phyloP scores from a whole-genome alignment of 495 filamentous ascomycete genomes.

The Podospora sp. region DNA sequence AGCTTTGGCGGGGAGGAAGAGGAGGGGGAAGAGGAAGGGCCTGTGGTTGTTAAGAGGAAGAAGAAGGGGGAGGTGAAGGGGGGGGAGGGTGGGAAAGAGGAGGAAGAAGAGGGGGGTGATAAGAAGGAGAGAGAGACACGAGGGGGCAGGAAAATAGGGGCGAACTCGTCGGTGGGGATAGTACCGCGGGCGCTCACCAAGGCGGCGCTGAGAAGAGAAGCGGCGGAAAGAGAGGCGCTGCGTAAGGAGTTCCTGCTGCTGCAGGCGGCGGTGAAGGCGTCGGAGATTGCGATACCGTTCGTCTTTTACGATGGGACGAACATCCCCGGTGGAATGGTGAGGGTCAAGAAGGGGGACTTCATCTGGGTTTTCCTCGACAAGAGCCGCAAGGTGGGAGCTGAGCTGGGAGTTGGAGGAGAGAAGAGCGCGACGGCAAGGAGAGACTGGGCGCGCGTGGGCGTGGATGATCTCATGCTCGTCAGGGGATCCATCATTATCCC shows the following conservation, averaged over 20 bases:
- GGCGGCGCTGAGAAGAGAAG: conserved; percentile 77
- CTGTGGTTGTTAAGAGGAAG: conserved; percentile 44
- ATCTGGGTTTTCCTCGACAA: conserved; percentile 91
- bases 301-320: conserved; percentile 99
- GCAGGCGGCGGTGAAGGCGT: conserved; percentile 85
- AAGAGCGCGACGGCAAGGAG: conserved; percentile 65
- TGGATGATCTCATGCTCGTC: conserved; percentile 97
- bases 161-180: conserved; percentile 67
- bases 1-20: conserved; percentile 49
- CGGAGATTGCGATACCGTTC: conserved; percentile 90
- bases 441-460: conserved; percentile 90
- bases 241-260: conserved; percentile 82
- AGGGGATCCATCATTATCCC: conserved; percentile 91
- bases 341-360: conserved; percentile 88
- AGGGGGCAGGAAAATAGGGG: conserved; percentile 51
- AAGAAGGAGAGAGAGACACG: neutral
- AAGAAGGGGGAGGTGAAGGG: conserved; percentile 36
- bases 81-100: conserved; percentile 22
- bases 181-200: conserved; percentile 86
- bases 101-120: conserved; percentile 39
- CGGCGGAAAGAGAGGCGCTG: conserved; percentile 76
- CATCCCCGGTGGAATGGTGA: conserved; percentile 78
- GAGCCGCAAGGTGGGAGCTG: conserved; percentile 84
- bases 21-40: conserved; percentile 30
- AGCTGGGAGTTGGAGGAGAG: conserved; percentile 68